phyloP scores from a whole-genome alignment of 495 filamentous ascomycete species.

The Cercophora sp. region DNA sequence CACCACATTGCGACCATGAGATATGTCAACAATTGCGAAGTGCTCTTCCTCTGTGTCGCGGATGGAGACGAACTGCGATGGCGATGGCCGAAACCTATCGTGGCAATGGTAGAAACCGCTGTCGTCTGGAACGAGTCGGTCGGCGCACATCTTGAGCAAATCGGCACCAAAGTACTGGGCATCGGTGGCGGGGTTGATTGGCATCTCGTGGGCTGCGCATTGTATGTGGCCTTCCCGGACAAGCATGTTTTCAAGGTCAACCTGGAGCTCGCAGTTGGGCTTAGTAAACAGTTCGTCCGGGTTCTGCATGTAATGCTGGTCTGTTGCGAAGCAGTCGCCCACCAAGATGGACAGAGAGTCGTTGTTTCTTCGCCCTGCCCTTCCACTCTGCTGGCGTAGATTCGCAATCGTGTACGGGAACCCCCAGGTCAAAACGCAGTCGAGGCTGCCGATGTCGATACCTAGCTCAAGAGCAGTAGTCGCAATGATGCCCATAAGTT shows the following conservation, averaged over 20 bases:
- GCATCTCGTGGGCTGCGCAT: conserved; percentile 94
- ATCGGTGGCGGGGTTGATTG: conserved; percentile 75
- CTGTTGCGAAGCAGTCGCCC: conserved; percentile 87
- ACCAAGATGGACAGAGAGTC: conserved; percentile 90
- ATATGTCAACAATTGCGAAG: conserved; percentile 90
- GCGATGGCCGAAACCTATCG: conserved; percentile 79
- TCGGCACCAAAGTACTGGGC: conserved; percentile 73
- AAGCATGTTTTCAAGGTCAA: conserved; percentile 87
- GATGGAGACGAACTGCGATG: conserved; percentile 79
- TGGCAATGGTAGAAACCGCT: conserved; percentile 86
- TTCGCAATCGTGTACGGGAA: conserved; percentile 96
- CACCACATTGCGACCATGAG: conserved; percentile 73
- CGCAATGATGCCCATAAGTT: conserved; percentile 87
- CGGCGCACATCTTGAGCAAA: conserved; percentile 66
- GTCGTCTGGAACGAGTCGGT: conserved; percentile 68
- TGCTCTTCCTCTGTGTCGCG: conserved; percentile 89
- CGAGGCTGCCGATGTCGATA: conserved; percentile 91
- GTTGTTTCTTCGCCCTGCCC: conserved; percentile 88
- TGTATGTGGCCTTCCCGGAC: conserved; percentile 92
- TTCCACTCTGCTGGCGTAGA: conserved; percentile 88
- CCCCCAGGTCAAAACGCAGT: conserved; percentile 89
- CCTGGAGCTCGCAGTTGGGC: conserved; percentile 81
- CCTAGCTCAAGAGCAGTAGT: conserved; percentile 92
- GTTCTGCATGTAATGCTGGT: conserved; percentile 96
- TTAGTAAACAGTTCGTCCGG: conserved; percentile 94